Percentiles rank a stretch among this genome's conserved stretches.
These are phyloP conservation scores for Hawksworthiomyces lignivorus DNA, from an alignment of 2,329 filamentous ascomycete genomes.

Conservation along the genomic window DNA sequence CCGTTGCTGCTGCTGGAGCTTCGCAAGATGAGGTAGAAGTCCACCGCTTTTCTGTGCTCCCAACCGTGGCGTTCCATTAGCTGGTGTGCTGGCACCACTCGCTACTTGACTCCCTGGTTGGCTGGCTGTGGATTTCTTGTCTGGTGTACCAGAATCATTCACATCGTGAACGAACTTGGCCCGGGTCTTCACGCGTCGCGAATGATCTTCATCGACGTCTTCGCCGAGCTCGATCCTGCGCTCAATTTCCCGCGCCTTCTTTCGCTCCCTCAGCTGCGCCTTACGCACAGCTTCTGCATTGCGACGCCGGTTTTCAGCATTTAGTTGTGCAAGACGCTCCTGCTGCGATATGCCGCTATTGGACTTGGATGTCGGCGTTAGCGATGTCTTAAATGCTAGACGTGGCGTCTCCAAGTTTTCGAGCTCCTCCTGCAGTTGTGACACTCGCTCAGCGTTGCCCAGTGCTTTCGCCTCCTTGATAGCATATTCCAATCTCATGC, in stretches of 20 bases:
- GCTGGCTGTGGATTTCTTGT: conserved; percentile 41
- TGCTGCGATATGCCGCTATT: conserved; percentile 49
- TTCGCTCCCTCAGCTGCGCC: conserved; percentile 76
- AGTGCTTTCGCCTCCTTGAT: conserved; percentile 58
- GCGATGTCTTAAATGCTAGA: conserved; percentile 62
- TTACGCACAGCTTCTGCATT: conserved; percentile 89
- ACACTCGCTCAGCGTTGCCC: conserved; percentile 52
- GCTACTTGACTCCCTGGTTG: conserved; percentile 27
- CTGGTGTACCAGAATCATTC: conserved; percentile 32
- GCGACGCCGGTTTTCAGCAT: conserved; percentile 72
- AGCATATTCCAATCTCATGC: conserved; percentile 56
- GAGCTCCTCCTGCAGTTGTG: conserved; percentile 51
- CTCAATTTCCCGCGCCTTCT: conserved; percentile 51
- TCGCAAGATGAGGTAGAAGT: conserved; percentile 45
- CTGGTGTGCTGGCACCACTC: conserved; percentile 44
- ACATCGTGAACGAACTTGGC: conserved; percentile 62
- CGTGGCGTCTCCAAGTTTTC: conserved; percentile 60
- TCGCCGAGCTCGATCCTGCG: conserved; percentile 57
- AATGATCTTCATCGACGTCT: conserved; percentile 48
- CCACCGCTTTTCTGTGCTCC: conserved; percentile 30
- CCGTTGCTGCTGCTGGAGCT: conserved; percentile 41
- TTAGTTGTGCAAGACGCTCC: conserved; percentile 75
- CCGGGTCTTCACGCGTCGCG: conserved; percentile 56
- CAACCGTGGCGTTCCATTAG: conserved; percentile 40
- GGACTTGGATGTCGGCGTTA: conserved; percentile 47